These are phyloP conservation scores for Diospyros kaki DNA, from an alignment of 148 eudicot genomes.

Conservation along the genomic window DNA sequence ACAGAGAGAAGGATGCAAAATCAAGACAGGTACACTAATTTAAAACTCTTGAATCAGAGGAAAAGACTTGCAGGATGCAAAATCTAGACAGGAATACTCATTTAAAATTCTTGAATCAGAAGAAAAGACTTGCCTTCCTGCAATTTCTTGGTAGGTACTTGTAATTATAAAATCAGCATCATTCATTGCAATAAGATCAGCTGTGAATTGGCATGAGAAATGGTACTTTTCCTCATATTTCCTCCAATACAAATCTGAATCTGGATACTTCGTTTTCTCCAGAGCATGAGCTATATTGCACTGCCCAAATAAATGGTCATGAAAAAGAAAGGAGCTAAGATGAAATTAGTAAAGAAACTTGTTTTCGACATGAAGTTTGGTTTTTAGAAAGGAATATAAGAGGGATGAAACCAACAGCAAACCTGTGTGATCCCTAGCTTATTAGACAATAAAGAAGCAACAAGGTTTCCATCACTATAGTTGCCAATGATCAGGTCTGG, in stretches of 20 bases:
- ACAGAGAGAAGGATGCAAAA: not conserved
- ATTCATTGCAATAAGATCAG: slow-evolving; percentile 36
- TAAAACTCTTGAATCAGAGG: not conserved
- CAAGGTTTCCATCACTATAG: slow-evolving; percentile 38
- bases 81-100: not conserved
- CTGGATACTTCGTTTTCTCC: slow-evolving; percentile 40
- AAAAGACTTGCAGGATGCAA: not conserved
- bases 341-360: not conserved
- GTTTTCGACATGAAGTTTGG: not conserved
- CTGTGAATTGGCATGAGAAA: slow-evolving; percentile 40
- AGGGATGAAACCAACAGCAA: not conserved
- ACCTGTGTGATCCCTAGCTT: slow-evolving; percentile 37
- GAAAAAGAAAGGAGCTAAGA: not conserved
- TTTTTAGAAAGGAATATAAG: not conserved
- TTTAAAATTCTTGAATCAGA: not conserved
- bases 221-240: slow-evolving; percentile 37
- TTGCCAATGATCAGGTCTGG: slow-evolving; percentile 38
- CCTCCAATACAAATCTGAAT: slow-evolving; percentile 37
- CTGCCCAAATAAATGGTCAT: slow-evolving; percentile 7
- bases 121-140: slow-evolving; percentile 26
- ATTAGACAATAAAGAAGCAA: slow-evolving; percentile 31
- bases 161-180: slow-evolving; percentile 35
- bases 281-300: slow-evolving; percentile 40
- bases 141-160: slow-evolving; percentile 41
- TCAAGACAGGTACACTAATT: not conserved